phyloP scores from a whole-genome alignment of 257 asterid species.

The Nicotiana paniculata region DNA sequence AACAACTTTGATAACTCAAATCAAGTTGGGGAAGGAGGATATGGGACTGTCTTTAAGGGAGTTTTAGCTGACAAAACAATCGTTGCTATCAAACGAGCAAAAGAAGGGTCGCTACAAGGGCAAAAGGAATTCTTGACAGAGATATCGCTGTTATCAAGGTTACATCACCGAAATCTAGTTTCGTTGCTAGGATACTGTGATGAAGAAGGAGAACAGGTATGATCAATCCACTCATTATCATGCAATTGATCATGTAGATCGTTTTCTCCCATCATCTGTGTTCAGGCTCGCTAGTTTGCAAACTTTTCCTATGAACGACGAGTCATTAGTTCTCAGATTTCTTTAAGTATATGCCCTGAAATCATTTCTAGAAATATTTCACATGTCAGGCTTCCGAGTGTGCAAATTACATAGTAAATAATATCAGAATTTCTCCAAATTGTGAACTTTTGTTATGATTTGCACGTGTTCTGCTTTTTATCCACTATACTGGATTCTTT shows the following conservation, averaged over 20 bases:
- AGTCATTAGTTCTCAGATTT: neutral
- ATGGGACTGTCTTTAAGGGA: conserved; percentile 38
- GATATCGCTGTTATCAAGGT: conserved; percentile 35
- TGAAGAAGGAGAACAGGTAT: conserved; percentile 81
- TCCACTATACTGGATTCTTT: neutral
- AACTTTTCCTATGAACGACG: neutral
- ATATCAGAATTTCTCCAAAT: neutral
- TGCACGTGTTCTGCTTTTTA: too few species aligned
- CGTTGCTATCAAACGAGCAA: conserved; percentile 41
- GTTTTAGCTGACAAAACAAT: conserved; percentile 23
- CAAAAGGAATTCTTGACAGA: conserved; percentile 41
- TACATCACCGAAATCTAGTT: conserved; percentile 46
- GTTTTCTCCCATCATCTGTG: neutral
- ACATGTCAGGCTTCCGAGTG: neutral
- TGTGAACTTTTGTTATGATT: neutral
- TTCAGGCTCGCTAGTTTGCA: neutral
- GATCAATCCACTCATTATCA: neutral
- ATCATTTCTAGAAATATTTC: neutral
- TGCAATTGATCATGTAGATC: neutral
- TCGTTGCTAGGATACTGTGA: conserved; percentile 60
- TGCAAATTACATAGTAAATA: neutral
- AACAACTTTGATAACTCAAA: conserved; percentile 20
- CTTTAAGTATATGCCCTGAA: neutral
- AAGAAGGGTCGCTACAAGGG: conserved; percentile 43
- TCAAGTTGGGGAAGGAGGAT: conserved; percentile 44